Conservation (phyloP, 2,329 filamentous ascomycete genomes). For the Pyrenophora teres region DNA sequence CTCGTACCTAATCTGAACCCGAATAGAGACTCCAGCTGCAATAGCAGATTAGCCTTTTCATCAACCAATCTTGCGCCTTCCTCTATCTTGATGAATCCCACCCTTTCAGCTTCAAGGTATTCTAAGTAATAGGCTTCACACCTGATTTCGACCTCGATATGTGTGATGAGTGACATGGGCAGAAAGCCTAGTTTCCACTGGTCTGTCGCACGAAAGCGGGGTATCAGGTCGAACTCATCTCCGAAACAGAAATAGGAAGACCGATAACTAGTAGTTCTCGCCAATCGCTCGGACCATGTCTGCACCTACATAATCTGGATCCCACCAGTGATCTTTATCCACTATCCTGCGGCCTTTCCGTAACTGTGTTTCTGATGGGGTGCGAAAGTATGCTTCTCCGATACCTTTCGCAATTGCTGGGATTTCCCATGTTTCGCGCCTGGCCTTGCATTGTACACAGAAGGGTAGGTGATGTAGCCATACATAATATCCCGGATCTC, state of each 20-base stretch:
- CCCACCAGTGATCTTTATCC: neutral
- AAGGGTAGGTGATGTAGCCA: neutral
- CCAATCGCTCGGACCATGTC: conserved; percentile 2
- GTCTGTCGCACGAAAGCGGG: neutral
- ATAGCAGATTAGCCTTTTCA: too few species aligned
- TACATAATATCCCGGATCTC: conserved; percentile 12
- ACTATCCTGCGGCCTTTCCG: too few species aligned
- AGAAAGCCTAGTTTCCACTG: neutral
- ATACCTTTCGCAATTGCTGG: neutral
- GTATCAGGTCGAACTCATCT: too few species aligned
- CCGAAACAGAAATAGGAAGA: conserved; percentile 5
- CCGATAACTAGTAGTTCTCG: conserved; percentile 11
- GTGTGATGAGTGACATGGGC: neutral
- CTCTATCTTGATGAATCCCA: too few species aligned
- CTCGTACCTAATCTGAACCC: neutral
- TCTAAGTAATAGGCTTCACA: too few species aligned
- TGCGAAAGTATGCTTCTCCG: too few species aligned
- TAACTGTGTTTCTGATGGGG: too few species aligned
- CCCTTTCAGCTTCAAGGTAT: too few species aligned
- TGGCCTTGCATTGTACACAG: too few species aligned
- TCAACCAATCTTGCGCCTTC: too few species aligned
- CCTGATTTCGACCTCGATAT: neutral
- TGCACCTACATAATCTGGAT: conserved; percentile 2
- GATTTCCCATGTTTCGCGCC: too few species aligned
- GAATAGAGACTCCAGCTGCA: neutral